Evolutionary conservation across 2,329 filamentous ascomycete genomes (phyloP), one percentile per base, ranked within the genome.

Genomic region (Hansfordia pulvinata): DNA sequence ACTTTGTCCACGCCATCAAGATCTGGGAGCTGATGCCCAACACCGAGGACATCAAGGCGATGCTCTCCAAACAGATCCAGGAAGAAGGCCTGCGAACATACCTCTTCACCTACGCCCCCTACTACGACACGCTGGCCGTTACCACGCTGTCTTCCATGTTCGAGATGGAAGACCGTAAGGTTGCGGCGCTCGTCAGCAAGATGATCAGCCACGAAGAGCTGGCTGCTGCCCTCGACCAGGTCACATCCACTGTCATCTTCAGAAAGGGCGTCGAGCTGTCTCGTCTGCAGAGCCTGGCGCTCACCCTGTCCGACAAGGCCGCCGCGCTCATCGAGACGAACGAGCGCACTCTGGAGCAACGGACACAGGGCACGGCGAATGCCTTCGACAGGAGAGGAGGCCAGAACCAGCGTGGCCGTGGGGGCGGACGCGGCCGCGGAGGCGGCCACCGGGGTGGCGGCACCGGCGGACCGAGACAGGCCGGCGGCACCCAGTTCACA

Each of bases 141-240:
- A 66, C 72, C 39, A 92, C 86, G 14, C 69, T 98, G 34, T 78
- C 84, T 35, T 65, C 63, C 39, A 98, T 98, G 90, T 98, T 98
- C 54, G 90, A 98, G 58, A 76, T 98, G 14, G 71, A 86, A 30
- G 64, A 78, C 42, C 73, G 78, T 60, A 96, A 96, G 69, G 86
- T 94, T 27, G 67, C 81, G n/a, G 85, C 90, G 19, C 76, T 98
- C 30, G 76, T 98, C 47, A 93, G 84, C 69, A 93, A 93, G 66
- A 98, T 98, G 90, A 96, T 98, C 55, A 93, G 85, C 46, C 90
- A 98, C 63, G 90, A 98, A 59, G 90, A 98, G 58, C 76, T 98
- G 26, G 83, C 82, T 8, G 90, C 90, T 22, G 92, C 90, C 19
- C 74, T 98, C 16, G 92, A 98, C 63, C 90, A 98, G 60, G 88